Evolutionary conservation across 306 rosid genomes (phyloP).

Genomic region (Heteromeles arbutifolia): DNA sequence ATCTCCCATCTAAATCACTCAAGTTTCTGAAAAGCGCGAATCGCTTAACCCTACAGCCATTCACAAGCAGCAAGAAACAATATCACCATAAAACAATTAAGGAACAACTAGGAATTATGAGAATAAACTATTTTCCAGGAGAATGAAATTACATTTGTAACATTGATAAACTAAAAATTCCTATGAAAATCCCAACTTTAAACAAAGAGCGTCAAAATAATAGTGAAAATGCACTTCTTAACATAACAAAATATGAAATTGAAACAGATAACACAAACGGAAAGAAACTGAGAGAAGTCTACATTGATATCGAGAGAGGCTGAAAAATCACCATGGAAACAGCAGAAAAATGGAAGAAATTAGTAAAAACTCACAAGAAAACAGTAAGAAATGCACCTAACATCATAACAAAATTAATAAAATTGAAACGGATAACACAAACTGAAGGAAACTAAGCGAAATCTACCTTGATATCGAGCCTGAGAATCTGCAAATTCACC

Average conservation of each 20-base stretch:
- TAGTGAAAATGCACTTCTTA: background rate
- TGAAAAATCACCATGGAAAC: constrained; percentile 2
- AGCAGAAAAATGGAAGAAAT: background rate
- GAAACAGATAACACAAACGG: no score
- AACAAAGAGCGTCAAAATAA: background rate
- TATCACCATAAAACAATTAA: background rate
- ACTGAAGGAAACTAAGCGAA: background rate
- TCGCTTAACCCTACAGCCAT: background rate
- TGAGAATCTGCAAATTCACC: constrained; percentile 26
- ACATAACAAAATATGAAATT: no score
- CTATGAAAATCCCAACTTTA: background rate
- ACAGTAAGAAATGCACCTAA: background rate
- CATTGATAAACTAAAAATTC: background rate
- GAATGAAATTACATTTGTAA: background rate
- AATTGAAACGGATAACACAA: no score
- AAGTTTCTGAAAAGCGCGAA: background rate
- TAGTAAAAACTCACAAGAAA: background rate
- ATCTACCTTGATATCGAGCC: constrained; percentile 27
- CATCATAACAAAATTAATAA: no score
- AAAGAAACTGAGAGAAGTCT: background rate
- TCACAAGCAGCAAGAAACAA: background rate
- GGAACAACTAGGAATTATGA: background rate
- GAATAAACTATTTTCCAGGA: background rate
- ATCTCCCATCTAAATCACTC: background rate
- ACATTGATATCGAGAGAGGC: constrained; percentile 39